Conservation (phyloP, 495 filamentous ascomycete genomes). For the Polyplosphaeria fusca region DNA sequence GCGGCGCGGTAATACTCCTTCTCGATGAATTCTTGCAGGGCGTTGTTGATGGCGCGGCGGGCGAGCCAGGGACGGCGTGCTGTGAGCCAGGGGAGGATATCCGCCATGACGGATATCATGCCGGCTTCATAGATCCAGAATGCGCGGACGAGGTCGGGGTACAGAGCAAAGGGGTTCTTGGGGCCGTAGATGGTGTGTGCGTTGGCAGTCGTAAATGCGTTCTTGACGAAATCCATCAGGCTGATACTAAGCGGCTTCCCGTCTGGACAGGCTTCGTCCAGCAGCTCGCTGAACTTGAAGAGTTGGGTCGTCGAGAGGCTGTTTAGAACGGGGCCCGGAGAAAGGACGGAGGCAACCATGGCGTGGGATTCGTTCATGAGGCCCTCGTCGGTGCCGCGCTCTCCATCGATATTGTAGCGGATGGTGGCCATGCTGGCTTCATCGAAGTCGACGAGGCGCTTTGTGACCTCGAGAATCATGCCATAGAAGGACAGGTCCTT, state of each 20-base stretch:
- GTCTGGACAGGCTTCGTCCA: conserved; percentile 13
- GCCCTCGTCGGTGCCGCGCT: conserved; percentile 18
- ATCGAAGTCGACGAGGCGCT: conserved; percentile 30
- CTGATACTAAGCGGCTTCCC: conserved; percentile 22
- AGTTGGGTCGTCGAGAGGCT: not conserved
- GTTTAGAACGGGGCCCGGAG: conserved; percentile 12
- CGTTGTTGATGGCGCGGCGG: conserved; percentile 29
- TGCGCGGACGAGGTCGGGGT: conserved; percentile 26
- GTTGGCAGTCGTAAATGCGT: conserved; percentile 21
- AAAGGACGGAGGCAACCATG: conserved; percentile 26
- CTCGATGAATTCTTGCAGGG: conserved; percentile 31
- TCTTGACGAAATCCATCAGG: conserved; percentile 20
- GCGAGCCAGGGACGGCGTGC: conserved; percentile 32
- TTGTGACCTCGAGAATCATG: conserved; percentile 30
- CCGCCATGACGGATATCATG: conserved; percentile 23
- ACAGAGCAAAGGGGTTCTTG: conserved; percentile 31
- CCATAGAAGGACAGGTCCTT: conserved; percentile 44
- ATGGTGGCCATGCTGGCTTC: conserved; percentile 26
- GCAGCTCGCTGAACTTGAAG: conserved; percentile 6
- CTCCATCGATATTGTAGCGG: conserved; percentile 19
- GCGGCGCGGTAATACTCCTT: conserved; percentile 24
- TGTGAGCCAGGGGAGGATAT: conserved; percentile 30
- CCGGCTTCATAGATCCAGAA: conserved; percentile 38
- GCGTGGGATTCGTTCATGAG: conserved; percentile 34
- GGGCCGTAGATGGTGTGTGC: conserved; percentile 35